Percentiles rank a stretch among this genome's conserved stretches.
These are phyloP conservation scores for Mycena rebaudengoi DNA, from an alignment of 768 basidiomycete species.

Conservation along the genomic window DNA sequence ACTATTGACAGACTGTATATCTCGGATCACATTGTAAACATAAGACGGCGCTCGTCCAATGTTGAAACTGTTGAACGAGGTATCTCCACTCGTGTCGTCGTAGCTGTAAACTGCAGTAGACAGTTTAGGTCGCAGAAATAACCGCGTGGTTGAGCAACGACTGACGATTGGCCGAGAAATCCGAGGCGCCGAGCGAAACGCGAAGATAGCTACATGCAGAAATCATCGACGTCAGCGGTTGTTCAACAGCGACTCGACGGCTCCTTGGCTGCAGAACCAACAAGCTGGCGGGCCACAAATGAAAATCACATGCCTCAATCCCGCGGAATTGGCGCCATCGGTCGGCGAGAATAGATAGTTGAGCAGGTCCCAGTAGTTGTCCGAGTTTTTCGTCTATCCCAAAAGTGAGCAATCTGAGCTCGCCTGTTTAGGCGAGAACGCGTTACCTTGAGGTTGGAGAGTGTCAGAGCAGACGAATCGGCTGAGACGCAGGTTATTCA, in stretches of 20 bases:
- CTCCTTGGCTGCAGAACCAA: neutral
- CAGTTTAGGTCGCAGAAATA: neutral
- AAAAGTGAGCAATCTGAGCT: too few species aligned
- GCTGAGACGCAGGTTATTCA: constrained; percentile 47
- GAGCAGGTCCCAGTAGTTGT: constrained; percentile 67
- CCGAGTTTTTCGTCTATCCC: constrained; percentile 60
- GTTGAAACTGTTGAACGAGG: constrained; percentile 64
- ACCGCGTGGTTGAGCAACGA: neutral
- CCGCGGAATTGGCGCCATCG: constrained; percentile 69
- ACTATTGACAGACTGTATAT: constrained; percentile 66
- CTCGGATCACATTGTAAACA: constrained; percentile 67
- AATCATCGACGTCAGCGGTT: neutral
- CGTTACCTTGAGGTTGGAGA: constrained; percentile 72
- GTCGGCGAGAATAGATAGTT: constrained; percentile 68
- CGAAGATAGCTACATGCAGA: constrained; percentile 38
- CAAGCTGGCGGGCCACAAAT: neutral
- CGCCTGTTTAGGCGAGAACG: too few species aligned
- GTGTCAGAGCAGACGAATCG: constrained; percentile 70
- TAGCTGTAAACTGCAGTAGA: constrained; percentile 62
- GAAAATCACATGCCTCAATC: constrained; percentile 61
- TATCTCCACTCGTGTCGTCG: constrained; percentile 70
- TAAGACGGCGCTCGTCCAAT: constrained; percentile 66
- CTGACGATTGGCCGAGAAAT: constrained; percentile 70
- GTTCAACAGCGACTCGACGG: too few species aligned
- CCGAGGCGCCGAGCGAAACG: constrained; percentile 75